Conservation (phyloP, 2,329 filamentous ascomycete species). For the Alternaria panax region DNA sequence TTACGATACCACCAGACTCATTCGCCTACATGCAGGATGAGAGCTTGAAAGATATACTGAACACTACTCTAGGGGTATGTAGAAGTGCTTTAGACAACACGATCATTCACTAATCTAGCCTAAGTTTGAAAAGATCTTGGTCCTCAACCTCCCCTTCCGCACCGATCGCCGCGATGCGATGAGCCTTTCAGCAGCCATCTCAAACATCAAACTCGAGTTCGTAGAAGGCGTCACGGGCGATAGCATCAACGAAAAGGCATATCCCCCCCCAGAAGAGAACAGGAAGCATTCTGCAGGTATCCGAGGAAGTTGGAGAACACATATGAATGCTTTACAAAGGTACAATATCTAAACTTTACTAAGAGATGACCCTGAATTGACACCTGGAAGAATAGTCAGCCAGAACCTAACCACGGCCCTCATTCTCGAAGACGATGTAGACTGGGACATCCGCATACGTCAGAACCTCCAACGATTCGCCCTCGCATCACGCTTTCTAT, state of each 20-base stretch:
- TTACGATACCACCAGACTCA: conserved; percentile 32
- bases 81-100: neutral
- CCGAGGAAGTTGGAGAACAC: conserved; percentile 42
- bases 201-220: conserved; percentile 58
- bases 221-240: conserved; percentile 57
- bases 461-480: conserved; percentile 42
- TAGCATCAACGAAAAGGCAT: conserved; percentile 37
- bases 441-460: conserved; percentile 42
- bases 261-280: conserved; percentile 40
- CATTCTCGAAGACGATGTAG: conserved; percentile 44
- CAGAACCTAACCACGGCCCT: conserved; percentile 44
- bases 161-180: conserved; percentile 63
- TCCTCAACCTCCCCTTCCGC: conserved; percentile 61
- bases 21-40: conserved; percentile 34
- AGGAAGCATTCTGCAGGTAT: conserved; percentile 37
- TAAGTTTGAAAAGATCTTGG: conserved; percentile 63
- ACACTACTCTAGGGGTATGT: conserved; percentile 37
- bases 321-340: conserved; percentile 43
- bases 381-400: conserved; percentile 27
- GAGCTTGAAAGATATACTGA: conserved; percentile 34
- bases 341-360: conserved; percentile 1
- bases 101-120: conserved; percentile 1
- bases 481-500: conserved; percentile 34
- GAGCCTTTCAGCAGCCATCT: conserved; percentile 57
- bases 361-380: conserved; percentile 3